Evolutionary conservation across 2,329 filamentous ascomycete genomes (phyloP), one percentile per base, ranked within the genome.

Genomic region (Bipolaris victoriae): DNA sequence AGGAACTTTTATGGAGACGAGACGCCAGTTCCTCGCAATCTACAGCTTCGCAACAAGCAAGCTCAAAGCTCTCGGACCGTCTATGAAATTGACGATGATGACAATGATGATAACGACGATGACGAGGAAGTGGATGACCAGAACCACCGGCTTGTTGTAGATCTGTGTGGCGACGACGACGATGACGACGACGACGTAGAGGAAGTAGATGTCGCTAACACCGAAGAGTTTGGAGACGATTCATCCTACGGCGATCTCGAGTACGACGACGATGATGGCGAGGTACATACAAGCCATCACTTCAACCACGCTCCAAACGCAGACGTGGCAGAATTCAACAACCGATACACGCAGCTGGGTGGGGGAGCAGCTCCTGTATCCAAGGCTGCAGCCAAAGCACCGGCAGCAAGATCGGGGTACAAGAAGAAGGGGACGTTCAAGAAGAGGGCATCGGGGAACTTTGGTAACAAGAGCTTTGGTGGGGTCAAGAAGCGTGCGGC

Each of bases 111-210:
- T 18, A 13, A 39, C 7, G 71, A 72, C 52, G 76, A 75, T 49
- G 70, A 71, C 49, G 76, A 82, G 18, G 74, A 74, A 13, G 63
- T 76, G 4, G 68, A 79, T 29, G 81, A 84, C 64, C 81, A 80
- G 2, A 84, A 86, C 61, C 82, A 82, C 37, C 60, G 63, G 22
- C 79, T 78, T 47, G 78, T 83, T 20, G 79, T 83, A 48, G 76
- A 82, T 48, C 75, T 83, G 20, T 77, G 77, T 53, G 57, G 69
- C 48, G 65, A 69, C 16, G 68, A 52, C 77, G 68, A 73, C 11
- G 69, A 51, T 77, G 57, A 52, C 77, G 68, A 73, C 77, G 68
- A 73, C 15, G 69, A 51, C 76, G 67, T 71, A 5, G n/a, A 11
- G 77, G 67, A 72, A 3, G 7, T 7, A 77, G 67, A 71, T 4